A percentile compares a stretch with the other conserved stretches of the same genome.
These are phyloP conservation scores for Yamadazyma olivae DNA, from an alignment of 805 yeast genomes.

Conservation along the genomic window DNA sequence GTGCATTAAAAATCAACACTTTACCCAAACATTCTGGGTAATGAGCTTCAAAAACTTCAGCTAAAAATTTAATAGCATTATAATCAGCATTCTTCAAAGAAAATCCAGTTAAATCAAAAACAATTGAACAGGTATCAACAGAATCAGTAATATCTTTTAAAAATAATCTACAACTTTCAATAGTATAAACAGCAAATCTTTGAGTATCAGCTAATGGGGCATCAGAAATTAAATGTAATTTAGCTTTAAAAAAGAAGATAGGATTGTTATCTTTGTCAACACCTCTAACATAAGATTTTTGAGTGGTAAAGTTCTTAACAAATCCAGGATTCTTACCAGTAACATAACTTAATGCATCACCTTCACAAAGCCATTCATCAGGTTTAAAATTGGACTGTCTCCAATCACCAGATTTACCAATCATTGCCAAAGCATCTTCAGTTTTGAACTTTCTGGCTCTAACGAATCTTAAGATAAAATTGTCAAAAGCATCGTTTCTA, in stretches of 20 bases:
- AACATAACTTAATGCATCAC: conserved; percentile 64
- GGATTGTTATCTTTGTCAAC: conserved; percentile 73
- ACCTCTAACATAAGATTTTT: conserved; percentile 76
- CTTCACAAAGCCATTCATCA: conserved; percentile 60
- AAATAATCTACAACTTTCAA: conserved; percentile 79
- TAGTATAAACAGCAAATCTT: conserved; percentile 66
- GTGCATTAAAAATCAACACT: conserved; percentile 86
- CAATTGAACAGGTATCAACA: conserved; percentile 58
- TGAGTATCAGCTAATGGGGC: conserved; percentile 67
- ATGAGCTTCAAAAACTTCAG: conserved; percentile 89
- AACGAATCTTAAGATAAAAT: conserved; percentile 67
- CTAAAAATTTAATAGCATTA: conserved; percentile 83
- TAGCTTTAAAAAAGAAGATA: conserved; percentile 75
- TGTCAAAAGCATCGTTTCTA: conserved; percentile 81
- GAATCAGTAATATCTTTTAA: conserved; percentile 58
- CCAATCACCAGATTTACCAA: conserved; percentile 75
- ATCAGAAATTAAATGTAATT: conserved; percentile 58
- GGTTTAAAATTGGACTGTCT: conserved; percentile 58
- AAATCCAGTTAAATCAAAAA: conserved; percentile 86
- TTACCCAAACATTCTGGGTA: conserved; percentile 92
- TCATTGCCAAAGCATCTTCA: conserved; percentile 65
- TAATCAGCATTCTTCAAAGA: conserved; percentile 92
- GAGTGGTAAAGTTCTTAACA: conserved; percentile 54
- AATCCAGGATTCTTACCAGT: conserved; percentile 41
- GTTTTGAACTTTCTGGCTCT: conserved; percentile 87